phyloP scores from a whole-genome alignment of 2,329 filamentous ascomycete genomes.

The Colletotrichum tabaci region DNA sequence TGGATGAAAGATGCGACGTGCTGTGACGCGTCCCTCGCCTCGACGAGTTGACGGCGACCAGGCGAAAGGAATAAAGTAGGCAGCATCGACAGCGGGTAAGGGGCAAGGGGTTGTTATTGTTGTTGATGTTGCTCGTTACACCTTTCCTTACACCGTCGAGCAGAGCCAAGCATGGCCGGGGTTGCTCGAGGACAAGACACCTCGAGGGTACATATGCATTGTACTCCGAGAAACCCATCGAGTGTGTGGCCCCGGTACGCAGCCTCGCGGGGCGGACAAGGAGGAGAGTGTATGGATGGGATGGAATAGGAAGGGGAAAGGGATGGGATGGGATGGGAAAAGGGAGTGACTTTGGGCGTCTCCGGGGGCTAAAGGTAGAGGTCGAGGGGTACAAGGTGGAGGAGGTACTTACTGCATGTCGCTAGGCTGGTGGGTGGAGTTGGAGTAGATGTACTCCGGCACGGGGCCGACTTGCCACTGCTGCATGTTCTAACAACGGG shows the following conservation, averaged over 20 bases:
- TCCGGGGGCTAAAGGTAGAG: slow-evolving; percentile 10
- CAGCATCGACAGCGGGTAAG: slow-evolving; percentile 6
- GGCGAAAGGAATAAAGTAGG: slow-evolving; percentile 5
- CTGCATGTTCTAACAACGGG: slow-evolving; percentile 66
- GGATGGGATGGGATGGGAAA: slow-evolving; percentile 30
- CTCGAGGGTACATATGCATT: slow-evolving; percentile 32
- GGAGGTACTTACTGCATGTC: slow-evolving; percentile 72
- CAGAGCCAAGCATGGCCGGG: slow-evolving; percentile 29
- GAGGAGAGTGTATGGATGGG: not conserved
- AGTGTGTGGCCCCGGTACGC: slow-evolving; percentile 24
- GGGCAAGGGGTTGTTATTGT: slow-evolving; percentile 24
- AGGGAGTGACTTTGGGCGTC: slow-evolving; percentile 26
- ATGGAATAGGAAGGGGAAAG: slow-evolving; percentile 50
- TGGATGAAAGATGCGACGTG: not conserved
- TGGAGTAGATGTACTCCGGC: slow-evolving; percentile 71
- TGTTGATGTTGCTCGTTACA: slow-evolving; percentile 39
- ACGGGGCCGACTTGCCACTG: slow-evolving; percentile 74
- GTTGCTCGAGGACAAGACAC: slow-evolving; percentile 30
- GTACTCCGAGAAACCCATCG: slow-evolving; percentile 25
- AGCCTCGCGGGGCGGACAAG: slow-evolving; percentile 37
- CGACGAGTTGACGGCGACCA: not conserved
- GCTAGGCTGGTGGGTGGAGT: slow-evolving; percentile 66
- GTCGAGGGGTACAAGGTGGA: slow-evolving; percentile 48
- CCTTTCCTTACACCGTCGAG: slow-evolving; percentile 25
- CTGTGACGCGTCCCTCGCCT: not conserved